Evolutionary conservation across 176 grass and related monocot species (phyloP).

Genomic region (Oropetium thomaeum): DNA sequence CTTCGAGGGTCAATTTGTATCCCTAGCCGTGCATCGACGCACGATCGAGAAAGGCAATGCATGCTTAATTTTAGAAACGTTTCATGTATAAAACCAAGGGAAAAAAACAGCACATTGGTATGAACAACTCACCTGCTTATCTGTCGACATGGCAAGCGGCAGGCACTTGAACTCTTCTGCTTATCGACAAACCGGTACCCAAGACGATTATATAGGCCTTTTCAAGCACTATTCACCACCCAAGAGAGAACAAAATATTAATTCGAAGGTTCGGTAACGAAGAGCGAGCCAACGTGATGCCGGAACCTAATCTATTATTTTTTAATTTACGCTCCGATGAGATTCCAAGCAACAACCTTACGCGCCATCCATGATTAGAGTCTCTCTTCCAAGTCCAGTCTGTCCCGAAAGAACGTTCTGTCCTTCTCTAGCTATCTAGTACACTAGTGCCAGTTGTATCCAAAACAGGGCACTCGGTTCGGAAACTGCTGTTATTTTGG

Average conservation of each 20-base stretch:
- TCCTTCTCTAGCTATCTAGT: background rate
- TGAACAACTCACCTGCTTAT: conserved; percentile 28
- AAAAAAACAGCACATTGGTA: background rate
- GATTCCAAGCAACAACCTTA: conserved; percentile 27
- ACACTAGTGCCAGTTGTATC: background rate
- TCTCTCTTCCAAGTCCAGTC: conserved; percentile 8
- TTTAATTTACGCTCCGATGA: background rate
- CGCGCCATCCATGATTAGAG: background rate
- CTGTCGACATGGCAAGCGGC: conserved; percentile 6
- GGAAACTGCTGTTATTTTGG: background rate
- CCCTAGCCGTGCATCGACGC: conserved; percentile 3
- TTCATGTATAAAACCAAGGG: background rate
- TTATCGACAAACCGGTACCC: background rate
- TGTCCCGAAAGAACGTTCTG: too few species aligned
- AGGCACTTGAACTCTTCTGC: conserved; percentile 18
- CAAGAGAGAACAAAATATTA: conserved; percentile 8
- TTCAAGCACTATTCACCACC: background rate
- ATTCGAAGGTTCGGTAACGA: background rate
- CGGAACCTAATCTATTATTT: conserved; percentile 6
- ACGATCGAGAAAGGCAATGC: background rate
- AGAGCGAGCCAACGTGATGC: background rate
- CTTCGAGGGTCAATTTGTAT: conserved; percentile 27
- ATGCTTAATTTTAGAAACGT: background rate
- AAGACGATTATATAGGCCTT: conserved; percentile 17
- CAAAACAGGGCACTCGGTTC: background rate